Evolutionary conservation across 2,329 filamentous ascomycete genomes (phyloP).

Genomic region (Colletotrichum sansevieriae): DNA sequence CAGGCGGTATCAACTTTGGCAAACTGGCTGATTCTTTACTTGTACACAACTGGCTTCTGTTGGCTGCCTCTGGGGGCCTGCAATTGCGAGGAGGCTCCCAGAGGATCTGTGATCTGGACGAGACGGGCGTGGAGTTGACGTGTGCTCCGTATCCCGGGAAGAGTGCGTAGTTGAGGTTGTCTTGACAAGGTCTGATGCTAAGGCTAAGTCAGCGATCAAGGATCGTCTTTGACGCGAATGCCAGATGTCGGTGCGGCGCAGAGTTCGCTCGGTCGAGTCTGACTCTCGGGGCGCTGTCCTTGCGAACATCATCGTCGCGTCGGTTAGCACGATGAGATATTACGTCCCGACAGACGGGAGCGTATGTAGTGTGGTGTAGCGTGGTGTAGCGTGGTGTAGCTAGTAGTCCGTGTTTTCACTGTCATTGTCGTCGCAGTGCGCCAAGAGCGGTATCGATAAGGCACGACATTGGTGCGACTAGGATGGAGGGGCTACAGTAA

Average conservation of each 20-base stretch:
- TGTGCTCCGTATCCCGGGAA: conserved; percentile 1
- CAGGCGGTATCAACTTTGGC: not conserved
- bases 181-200: not conserved
- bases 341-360: conserved; percentile 19
- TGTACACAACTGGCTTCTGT: not conserved
- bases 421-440: conserved; percentile 4
- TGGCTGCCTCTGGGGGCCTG: conserved; percentile 20
- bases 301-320: conserved; percentile 29
- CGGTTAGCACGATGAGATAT: conserved; percentile 16
- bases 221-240: conserved; percentile 12
- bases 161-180: not conserved
- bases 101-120: conserved; percentile 25
- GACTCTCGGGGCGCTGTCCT: conserved; percentile 25
- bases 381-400: conserved; percentile 5
- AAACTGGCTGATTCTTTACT: conserved; percentile 1
- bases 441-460: conserved; percentile 24
- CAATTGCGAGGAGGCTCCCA: conserved; percentile 15
- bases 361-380: conserved; percentile 11
- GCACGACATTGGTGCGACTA: conserved; percentile 17
- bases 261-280: conserved; percentile 9
- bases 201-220: conserved; percentile 27
- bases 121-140: conserved; percentile 35
- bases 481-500: conserved; percentile 15
- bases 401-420: not conserved
- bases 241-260: conserved; percentile 10